Evolutionary conservation across 2,329 filamentous ascomycete genomes (phyloP), one percentile per base, ranked within the genome.

Genomic region (Blastomyces percursus): DNA sequence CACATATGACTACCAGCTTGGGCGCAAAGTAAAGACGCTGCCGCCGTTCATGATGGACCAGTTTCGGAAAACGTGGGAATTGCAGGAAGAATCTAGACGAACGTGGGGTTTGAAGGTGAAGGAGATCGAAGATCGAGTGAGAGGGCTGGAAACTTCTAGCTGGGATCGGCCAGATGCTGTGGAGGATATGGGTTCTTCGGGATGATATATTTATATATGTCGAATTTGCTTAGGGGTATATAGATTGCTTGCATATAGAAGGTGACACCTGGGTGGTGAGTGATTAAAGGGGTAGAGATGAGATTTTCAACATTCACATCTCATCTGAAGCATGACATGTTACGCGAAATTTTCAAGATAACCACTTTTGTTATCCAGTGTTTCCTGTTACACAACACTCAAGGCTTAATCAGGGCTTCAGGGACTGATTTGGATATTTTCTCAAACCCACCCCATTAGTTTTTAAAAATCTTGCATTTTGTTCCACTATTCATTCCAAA

Each of bases 121-220:
- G 66, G 77, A 79, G 16, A 76, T 94, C 61, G 78, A 87, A 56
- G 71, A 74, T n/a, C 75, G 77, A 50, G 82, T 92, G 2, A 79
- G 82, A 68, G 67, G 67, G 46, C 74, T 96, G 55, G 92, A 96
- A 77, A 79, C 79, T 69, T 79, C 81, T 63, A 91, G 87, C 40
- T 96, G 91, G 90, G 82, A 92, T 74, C 78, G 85, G 63, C 74
- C 77, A 44, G 87, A 83, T 72, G 89, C 89, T 1, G 82, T 88
- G 35, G 90, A 94, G 72, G 87, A 91, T 72, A 71, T 86, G 63
- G 86, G 85, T 0, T 76, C 72, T 64, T 74, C 77, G 35, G 57
- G 61, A 24, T 61, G 54, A 62, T 38, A 24, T 7, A n/a, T 32
- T n/a, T 30, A 42, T 30, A 30, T 30, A 54, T 19, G 1, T 30